Percentiles rank a stretch among this genome's conserved stretches.
phyloP scores from a whole-genome alignment of 73 alveolate genomes.

The Breviolum minutum region DNA sequence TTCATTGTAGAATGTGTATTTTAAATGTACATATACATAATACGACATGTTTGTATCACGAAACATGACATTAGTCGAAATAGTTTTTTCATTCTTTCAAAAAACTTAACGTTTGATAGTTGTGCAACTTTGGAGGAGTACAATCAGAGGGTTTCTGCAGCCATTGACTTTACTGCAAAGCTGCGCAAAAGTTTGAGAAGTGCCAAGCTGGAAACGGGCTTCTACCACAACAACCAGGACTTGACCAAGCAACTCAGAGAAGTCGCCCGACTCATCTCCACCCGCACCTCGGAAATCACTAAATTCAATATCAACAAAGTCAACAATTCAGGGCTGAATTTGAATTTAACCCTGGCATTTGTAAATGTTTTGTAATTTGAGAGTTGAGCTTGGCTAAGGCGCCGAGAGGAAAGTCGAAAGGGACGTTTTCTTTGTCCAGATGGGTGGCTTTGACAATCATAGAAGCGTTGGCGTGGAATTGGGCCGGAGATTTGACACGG shows the following conservation, averaged over 20 bases:
- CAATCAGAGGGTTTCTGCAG: conserved; percentile 27
- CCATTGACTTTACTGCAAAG: conserved; percentile 24
- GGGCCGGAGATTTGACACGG: not conserved
- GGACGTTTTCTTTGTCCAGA: conserved; percentile 64
- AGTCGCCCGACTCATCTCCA: conserved; percentile 71
- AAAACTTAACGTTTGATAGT: too few species aligned
- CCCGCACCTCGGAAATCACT: not conserved
- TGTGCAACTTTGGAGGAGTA: conserved; percentile 1
- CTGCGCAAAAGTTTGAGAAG: not conserved
- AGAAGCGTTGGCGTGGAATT: not conserved
- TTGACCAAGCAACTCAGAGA: conserved; percentile 50
- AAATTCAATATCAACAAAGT: not conserved
- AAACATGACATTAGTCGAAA: not conserved
- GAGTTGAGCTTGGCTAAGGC: not conserved
- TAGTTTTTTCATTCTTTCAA: not conserved
- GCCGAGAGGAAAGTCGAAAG: conserved; percentile 50
- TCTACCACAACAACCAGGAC: conserved; percentile 31
- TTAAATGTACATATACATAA: not conserved
- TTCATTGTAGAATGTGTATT: not conserved
- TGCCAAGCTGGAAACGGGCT: conserved; percentile 19
- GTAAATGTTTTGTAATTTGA: not conserved
- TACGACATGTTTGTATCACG: not conserved
- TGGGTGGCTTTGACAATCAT: conserved; percentile 60
- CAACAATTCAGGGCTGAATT: not conserved
- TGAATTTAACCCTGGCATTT: not conserved